Evolutionary conservation across 2,329 filamentous ascomycete genomes (phyloP).

Genomic region (Venturia oleaginea): DNA sequence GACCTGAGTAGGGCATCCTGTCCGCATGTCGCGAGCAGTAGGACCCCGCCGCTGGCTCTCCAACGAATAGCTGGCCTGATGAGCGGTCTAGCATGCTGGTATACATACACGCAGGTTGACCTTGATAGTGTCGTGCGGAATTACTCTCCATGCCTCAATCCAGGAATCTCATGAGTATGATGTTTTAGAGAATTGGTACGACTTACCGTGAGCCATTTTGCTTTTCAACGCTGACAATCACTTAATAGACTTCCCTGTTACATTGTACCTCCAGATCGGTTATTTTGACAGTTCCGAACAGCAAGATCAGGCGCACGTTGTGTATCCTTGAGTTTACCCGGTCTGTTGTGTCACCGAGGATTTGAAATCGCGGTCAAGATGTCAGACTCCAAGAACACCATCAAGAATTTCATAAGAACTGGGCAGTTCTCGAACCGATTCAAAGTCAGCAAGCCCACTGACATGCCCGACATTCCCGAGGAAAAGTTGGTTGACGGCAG

Average conservation of each 20-base stretch:
- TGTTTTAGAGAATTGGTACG: conserved; percentile 3
- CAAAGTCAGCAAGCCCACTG: conserved; percentile 13
- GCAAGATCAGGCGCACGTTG: background rate
- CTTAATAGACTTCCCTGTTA: background rate
- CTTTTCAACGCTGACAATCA: background rate
- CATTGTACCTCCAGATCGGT: background rate
- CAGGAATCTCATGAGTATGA: background rate
- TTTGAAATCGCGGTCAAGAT: conserved; percentile 6
- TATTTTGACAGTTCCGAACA: background rate
- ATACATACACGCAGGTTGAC: background rate
- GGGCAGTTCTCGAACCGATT: conserved; percentile 10
- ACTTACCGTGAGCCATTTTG: background rate
- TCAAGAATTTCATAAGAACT: conserved; percentile 13
- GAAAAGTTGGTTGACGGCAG: conserved; percentile 11
- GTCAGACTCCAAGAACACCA: conserved; percentile 9
- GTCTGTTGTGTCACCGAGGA: background rate
- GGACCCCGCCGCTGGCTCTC: background rate
- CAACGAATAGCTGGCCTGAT: background rate
- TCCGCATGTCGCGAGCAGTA: conserved; percentile 1
- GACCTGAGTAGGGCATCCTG: background rate
- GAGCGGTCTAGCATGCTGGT: conserved; percentile 1
- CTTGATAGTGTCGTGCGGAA: background rate
- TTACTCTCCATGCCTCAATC: background rate
- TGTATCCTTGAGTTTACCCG: background rate
- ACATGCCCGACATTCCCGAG: conserved; percentile 12